Conservation (phyloP, 305 asterid genomes). For the Fraxinus xanthoxyloides region DNA sequence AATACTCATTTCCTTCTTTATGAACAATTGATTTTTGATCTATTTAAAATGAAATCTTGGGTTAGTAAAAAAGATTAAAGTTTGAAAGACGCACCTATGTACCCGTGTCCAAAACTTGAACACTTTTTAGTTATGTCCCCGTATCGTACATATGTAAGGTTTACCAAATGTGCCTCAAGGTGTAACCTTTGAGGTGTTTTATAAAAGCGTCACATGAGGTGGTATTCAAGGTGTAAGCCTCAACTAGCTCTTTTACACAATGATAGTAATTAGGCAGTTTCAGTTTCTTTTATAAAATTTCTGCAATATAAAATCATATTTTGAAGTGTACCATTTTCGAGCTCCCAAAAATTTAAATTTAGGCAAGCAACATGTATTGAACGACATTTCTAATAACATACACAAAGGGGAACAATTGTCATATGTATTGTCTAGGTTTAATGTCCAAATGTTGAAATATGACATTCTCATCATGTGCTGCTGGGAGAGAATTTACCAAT, state of each 20-base stretch:
- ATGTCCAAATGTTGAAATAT: not conserved
- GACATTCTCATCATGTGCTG: not conserved
- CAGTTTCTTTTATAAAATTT: not conserved
- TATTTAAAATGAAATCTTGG: not conserved
- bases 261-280: not conserved
- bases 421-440: not conserved
- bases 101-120: not conserved
- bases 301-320: not conserved
- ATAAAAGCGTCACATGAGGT: not conserved
- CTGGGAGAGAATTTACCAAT: not conserved
- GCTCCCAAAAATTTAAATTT: not conserved
- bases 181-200: not conserved
- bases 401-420: not conserved
- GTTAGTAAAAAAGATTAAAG: not conserved
- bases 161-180: not conserved
- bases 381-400: not conserved
- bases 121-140: not conserved
- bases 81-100: not conserved
- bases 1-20: not conserved
- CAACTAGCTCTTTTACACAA: not conserved
- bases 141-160: not conserved
- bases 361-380: not conserved
- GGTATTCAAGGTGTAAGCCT: not conserved
- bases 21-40: not conserved
- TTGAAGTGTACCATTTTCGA: not conserved